These are phyloP conservation scores for Cenchrus purpureus DNA, from an alignment of 176 grass and related monocot genomes.

Conservation along the genomic window DNA sequence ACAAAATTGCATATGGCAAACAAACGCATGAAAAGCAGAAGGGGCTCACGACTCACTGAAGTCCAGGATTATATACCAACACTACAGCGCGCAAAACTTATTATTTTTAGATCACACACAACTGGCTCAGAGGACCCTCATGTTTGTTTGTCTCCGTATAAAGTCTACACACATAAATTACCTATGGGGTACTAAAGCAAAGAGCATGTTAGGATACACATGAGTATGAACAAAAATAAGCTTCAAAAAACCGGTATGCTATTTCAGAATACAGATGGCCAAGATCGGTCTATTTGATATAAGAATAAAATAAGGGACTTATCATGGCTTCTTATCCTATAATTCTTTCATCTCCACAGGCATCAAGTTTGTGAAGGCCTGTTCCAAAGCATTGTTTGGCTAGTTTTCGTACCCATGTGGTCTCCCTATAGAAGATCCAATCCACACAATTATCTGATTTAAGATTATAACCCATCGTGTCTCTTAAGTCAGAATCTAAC, in stretches of 20 bases:
- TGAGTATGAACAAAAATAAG: conserved; percentile 8
- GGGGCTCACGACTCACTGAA: not conserved
- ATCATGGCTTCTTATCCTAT: conserved; percentile 15
- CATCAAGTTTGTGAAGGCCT: not conserved
- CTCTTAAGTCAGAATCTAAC: conserved; percentile 23
- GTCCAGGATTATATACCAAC: not conserved
- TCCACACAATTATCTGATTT: conserved; percentile 1
- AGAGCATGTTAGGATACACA: conserved; percentile 29
- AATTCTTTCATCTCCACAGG: conserved; percentile 23
- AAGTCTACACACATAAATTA: conserved; percentile 23
- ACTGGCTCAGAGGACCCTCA: not conserved
- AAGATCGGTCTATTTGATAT: not conserved
- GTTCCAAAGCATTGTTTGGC: not conserved
- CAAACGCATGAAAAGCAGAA: not conserved
- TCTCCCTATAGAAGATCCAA: conserved; percentile 14
- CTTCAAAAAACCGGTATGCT: not conserved
- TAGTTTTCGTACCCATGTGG: not conserved
- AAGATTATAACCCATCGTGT: not conserved
- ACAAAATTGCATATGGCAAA: conserved; percentile 20
- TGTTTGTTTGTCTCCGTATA: conserved; percentile 17
- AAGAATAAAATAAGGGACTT: not conserved
- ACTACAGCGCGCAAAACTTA: not conserved
- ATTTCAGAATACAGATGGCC: not conserved
- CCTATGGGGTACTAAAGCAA: not conserved
- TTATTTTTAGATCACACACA: not conserved